phyloP scores from a whole-genome alignment of 768 basidiomycete genomes.

The Neoboletus magnificus region DNA sequence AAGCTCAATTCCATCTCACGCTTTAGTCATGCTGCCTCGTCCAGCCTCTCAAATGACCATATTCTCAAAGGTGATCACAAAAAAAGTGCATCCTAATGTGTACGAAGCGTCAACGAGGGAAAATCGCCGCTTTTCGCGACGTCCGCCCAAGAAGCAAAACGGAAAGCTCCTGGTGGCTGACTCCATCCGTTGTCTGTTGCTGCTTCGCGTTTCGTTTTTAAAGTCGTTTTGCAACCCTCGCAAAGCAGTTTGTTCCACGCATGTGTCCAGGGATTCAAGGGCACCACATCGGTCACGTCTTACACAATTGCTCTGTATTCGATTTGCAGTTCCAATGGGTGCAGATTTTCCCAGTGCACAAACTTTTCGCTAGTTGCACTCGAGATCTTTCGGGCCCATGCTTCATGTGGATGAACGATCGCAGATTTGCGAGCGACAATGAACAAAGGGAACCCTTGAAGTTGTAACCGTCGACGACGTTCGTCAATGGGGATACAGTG shows the following conservation, averaged over 20 bases:
- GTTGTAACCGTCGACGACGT: constrained; percentile 4
- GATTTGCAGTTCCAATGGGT: rapidly evolving
- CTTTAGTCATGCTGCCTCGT: not conserved
- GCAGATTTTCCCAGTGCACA: not conserved
- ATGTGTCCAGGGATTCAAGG: not conserved
- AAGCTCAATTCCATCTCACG: not conserved
- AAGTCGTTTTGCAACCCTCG: not conserved
- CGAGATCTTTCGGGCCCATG: not conserved
- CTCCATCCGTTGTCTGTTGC: not conserved
- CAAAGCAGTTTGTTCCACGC: constrained; percentile 8
- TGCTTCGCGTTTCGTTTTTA: not conserved
- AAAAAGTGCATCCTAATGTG: not conserved
- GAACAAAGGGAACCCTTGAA: not conserved
- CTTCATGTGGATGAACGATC: not conserved
- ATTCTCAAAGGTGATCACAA: not conserved
- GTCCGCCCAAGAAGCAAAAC: constrained; percentile 4
- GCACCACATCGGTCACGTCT: not conserved
- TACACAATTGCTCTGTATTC: not conserved
- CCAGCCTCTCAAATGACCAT: too few relatives aligned
- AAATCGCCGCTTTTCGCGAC: not conserved
- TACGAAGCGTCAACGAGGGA: not conserved
- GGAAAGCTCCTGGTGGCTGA: constrained; percentile 1
- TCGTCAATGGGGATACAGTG: not conserved
- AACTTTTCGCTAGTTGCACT: not conserved
- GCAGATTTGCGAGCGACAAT: constrained; percentile 6